Conservation (phyloP, 2,329 filamentous ascomycete genomes). For the Colletotrichum siamense region DNA sequence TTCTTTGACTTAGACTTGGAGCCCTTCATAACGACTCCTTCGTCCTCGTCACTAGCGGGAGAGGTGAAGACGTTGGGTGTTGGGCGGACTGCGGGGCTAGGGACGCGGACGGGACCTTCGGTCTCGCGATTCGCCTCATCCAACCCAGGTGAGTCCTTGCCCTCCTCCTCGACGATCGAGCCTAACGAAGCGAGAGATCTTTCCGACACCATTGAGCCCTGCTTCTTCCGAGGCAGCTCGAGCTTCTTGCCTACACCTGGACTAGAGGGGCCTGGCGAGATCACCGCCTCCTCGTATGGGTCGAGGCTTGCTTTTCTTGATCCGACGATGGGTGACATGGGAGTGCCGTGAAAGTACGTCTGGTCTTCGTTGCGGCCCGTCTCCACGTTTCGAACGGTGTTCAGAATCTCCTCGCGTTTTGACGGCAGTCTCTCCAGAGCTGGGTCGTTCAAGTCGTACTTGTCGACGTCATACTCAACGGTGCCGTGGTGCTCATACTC, state of each 20-base stretch:
- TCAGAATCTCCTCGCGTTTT: conserved; percentile 47
- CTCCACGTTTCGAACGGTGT: conserved; percentile 50
- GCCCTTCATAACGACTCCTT: conserved; percentile 41
- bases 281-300: conserved; percentile 36
- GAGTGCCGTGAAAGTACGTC: conserved; percentile 38
- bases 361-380: conserved; percentile 48
- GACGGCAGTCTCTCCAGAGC: conserved; percentile 55
- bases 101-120: conserved; percentile 25
- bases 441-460: conserved; percentile 50
- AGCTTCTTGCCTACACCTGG: conserved; percentile 34
- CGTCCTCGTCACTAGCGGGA: conserved; percentile 43
- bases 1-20: conserved; percentile 20
- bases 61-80: conserved; percentile 25
- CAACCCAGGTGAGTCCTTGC: conserved; percentile 21
- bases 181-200: conserved; percentile 46
- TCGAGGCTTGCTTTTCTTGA: conserved; percentile 41
- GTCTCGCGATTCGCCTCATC: conserved; percentile 16
- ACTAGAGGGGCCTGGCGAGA: conserved; percentile 40
- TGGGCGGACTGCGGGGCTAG: conserved; percentile 31
- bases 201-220: conserved; percentile 32
- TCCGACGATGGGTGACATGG: conserved; percentile 39
- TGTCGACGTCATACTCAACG: conserved; percentile 26
- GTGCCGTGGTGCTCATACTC: conserved; percentile 10
- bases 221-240: conserved; percentile 30
- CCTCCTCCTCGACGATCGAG: conserved; percentile 49